These are phyloP conservation scores for Zhuliangozyma blackwelliae DNA, from an alignment of 1,139 yeast genomes.

Conservation along the genomic window DNA sequence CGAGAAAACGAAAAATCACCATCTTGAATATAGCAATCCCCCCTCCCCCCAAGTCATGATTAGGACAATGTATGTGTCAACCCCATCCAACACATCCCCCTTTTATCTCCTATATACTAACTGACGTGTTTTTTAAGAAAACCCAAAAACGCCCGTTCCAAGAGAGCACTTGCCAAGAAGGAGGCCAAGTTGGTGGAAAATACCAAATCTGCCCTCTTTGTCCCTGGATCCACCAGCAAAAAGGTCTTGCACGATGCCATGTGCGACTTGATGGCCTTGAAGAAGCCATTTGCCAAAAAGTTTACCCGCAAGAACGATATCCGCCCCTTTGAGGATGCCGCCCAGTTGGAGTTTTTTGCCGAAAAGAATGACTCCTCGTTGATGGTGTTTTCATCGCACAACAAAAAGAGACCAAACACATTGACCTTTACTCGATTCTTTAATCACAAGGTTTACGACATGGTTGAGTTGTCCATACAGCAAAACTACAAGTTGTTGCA, in stretches of 20 bases:
- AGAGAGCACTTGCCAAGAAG: slow-evolving; percentile 85
- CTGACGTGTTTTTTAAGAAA: slow-evolving; percentile 18
- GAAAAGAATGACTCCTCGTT: slow-evolving; percentile 92
- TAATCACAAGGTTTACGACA: slow-evolving; percentile 85
- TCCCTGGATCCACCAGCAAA: slow-evolving; percentile 83
- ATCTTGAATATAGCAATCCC: too few species aligned
- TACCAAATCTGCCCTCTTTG: slow-evolving; percentile 82
- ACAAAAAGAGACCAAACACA: slow-evolving; percentile 91
- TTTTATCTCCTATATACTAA: too few species aligned
- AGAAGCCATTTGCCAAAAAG: slow-evolving; percentile 87
- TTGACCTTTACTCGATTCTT: slow-evolving; percentile 85
- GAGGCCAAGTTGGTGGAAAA: slow-evolving; percentile 90
- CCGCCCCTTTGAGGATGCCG: slow-evolving; percentile 90
- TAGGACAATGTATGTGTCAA: slow-evolving; percentile 53
- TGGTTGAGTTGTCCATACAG: slow-evolving; percentile 82
- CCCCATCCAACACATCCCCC: neutral
- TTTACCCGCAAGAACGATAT: slow-evolving; percentile 85
- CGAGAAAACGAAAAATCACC: too few species aligned
- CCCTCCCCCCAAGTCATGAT: slow-evolving; percentile 45
- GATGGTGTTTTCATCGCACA: slow-evolving; percentile 74
- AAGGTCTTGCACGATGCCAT: slow-evolving; percentile 82
- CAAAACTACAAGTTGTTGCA: slow-evolving; percentile 65
- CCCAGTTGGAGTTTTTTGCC: slow-evolving; percentile 81
- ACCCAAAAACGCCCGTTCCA: slow-evolving; percentile 94
- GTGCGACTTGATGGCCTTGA: slow-evolving; percentile 85